These are phyloP conservation scores for Penicillium sp. DNA, from an alignment of 2,329 filamentous ascomycete species.

Conservation along the genomic window DNA sequence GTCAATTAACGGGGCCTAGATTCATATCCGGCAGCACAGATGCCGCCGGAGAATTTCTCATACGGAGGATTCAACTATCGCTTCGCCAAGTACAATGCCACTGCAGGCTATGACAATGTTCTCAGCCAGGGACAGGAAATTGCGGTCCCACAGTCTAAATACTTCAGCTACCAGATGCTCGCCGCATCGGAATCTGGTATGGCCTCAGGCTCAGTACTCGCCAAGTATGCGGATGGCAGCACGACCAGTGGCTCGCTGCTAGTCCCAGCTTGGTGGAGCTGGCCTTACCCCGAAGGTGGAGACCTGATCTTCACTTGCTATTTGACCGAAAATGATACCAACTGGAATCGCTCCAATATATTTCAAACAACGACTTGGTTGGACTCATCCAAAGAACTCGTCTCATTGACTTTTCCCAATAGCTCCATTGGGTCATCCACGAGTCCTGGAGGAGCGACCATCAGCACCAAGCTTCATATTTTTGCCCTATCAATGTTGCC, in stretches of 20 bases:
- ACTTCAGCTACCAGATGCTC: constrained; percentile 42
- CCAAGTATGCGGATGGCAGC: constrained; percentile 40
- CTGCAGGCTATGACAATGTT: constrained; percentile 39
- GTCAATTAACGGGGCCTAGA: constrained; percentile 7
- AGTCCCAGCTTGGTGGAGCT: constrained; percentile 41
- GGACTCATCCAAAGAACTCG: constrained; percentile 40
- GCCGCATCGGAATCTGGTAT: constrained; percentile 42
- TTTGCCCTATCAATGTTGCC: constrained; percentile 40
- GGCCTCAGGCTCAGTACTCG: constrained; percentile 39
- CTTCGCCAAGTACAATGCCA: constrained; percentile 38
- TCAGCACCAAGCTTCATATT: constrained; percentile 37
- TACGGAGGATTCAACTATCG: constrained; percentile 40
- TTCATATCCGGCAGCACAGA: constrained; percentile 39
- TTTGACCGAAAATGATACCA: constrained; percentile 35
- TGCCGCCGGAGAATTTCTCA: constrained; percentile 35
- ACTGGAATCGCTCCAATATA: constrained; percentile 44
- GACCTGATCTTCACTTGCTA: constrained; percentile 43
- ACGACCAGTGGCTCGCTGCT: constrained; percentile 33
- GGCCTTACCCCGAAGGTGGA: constrained; percentile 44
- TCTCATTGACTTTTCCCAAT: constrained; percentile 38
- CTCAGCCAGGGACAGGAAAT: constrained; percentile 39
- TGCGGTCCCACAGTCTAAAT: constrained; percentile 30
- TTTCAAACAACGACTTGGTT: constrained; percentile 43
- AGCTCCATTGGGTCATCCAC: constrained; percentile 34
- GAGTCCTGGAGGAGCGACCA: constrained; percentile 14